A percentile compares a stretch with the other conserved stretches of the same genome.
phyloP scores from a whole-genome alignment of 129 eudicot genomes.

The Kitagawia praeruptora region DNA sequence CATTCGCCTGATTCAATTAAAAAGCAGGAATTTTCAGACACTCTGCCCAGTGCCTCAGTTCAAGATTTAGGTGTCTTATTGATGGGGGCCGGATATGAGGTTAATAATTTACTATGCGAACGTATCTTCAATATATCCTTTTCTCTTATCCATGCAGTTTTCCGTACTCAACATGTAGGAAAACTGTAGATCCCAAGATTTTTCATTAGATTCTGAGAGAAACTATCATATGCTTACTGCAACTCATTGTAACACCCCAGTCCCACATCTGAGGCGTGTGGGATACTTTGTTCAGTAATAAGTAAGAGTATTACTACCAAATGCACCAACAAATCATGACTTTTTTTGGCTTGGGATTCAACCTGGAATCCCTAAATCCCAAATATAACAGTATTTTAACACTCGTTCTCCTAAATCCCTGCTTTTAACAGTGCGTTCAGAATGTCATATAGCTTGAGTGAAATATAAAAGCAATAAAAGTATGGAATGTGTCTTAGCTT shows the following conservation, averaged over 20 bases:
- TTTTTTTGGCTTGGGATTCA: too few relatives aligned
- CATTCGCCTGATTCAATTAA: conserved; percentile 62
- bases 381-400: too few relatives aligned
- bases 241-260: neutral
- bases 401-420: neutral
- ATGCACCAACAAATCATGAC: too few relatives aligned
- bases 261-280: too few relatives aligned
- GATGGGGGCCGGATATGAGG: conserved; percentile 93
- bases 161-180: neutral
- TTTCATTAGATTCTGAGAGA: neutral
- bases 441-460: neutral
- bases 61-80: conserved; percentile 83
- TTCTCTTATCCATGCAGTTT: neutral
- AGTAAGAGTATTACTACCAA: too few relatives aligned
- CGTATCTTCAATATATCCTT: neutral
- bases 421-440: neutral
- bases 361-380: too few relatives aligned
- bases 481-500: neutral
- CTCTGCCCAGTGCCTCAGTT: conserved; percentile 76
- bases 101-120: neutral
- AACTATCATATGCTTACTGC: neutral
- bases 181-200: neutral
- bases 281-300: too few relatives aligned
- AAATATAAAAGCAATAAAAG: neutral
- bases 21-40: conserved; percentile 74